Conservation (phyloP, 495 filamentous ascomycete genomes). For the Penicillium paradoxum region DNA sequence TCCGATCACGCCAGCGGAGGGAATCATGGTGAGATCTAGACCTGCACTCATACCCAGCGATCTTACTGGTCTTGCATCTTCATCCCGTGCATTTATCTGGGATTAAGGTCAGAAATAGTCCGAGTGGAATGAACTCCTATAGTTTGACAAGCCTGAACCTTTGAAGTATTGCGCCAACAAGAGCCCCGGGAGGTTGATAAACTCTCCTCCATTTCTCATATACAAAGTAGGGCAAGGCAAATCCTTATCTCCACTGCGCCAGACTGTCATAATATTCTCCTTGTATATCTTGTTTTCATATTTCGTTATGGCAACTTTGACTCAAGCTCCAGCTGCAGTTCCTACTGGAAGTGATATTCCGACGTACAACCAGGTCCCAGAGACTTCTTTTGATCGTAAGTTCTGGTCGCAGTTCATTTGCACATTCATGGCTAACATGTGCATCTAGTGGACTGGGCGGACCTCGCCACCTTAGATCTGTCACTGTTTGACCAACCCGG, state of each 20-base stretch:
- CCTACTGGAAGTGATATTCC: slow-evolving; percentile 18
- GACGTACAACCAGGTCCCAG: slow-evolving; percentile 31
- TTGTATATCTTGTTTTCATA: no score
- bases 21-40: slow-evolving; percentile 20
- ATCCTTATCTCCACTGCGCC: not conserved
- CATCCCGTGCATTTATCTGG: no score
- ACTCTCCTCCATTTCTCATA: not conserved
- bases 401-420: not conserved
- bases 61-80: no score
- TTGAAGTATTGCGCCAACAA: not conserved
- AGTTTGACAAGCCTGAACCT: not conserved
- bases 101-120: slow-evolving; percentile 1
- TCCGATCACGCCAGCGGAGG: slow-evolving; percentile 21
- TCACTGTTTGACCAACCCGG: slow-evolving; percentile 42
- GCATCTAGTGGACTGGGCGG: slow-evolving; percentile 40
- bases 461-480: slow-evolving; percentile 50
- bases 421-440: not conserved
- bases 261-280: not conserved
- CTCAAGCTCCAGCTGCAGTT: slow-evolving; percentile 10
- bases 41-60: no score
- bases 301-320: not conserved
- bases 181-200: not conserved
- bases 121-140: not conserved
- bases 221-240: not conserved
- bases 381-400: slow-evolving; percentile 36